Percentiles rank a stretch among this genome's conserved stretches.
phyloP scores from a whole-genome alignment of 140 eudicot genomes.

The Ambrosia hybrid region DNA sequence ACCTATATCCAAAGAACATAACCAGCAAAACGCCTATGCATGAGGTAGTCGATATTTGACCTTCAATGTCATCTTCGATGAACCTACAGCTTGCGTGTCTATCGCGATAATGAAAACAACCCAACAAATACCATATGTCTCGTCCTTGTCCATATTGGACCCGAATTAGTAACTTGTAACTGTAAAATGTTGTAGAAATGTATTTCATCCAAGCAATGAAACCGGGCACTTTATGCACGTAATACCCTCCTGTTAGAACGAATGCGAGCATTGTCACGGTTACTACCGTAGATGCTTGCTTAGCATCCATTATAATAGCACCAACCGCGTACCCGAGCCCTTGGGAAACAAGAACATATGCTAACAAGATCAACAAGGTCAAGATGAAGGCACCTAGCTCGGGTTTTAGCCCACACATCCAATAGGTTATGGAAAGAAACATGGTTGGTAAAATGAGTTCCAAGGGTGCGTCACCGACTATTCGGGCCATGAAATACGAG shows the following conservation, averaged over 20 bases:
- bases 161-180: constrained; percentile 61
- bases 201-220: constrained; percentile 85
- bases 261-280: constrained; percentile 94
- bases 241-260: constrained; percentile 89
- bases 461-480: constrained; percentile 81
- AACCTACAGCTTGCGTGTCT: constrained; percentile 56
- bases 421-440: constrained; percentile 64
- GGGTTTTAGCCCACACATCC: constrained; percentile 92
- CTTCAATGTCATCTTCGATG: constrained; percentile 67
- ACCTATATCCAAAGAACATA: constrained; percentile 78
- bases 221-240: constrained; percentile 81
- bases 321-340: constrained; percentile 92
- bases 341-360: constrained; percentile 81
- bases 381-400: constrained; percentile 55
- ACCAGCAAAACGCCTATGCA: constrained; percentile 45
- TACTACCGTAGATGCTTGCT: constrained; percentile 81
- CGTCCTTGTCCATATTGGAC: constrained; percentile 87
- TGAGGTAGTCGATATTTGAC: constrained; percentile 56
- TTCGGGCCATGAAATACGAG: constrained; percentile 83
- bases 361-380: constrained; percentile 56
- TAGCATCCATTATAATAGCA: constrained; percentile 91
- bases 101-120: constrained; percentile 42
- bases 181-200: constrained; percentile 67
- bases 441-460: constrained; percentile 83
- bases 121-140: constrained; percentile 45